Evolutionary conservation across 2,329 filamentous ascomycete genomes (phyloP).

Genomic region (Chaetomiaceae sp.): DNA sequence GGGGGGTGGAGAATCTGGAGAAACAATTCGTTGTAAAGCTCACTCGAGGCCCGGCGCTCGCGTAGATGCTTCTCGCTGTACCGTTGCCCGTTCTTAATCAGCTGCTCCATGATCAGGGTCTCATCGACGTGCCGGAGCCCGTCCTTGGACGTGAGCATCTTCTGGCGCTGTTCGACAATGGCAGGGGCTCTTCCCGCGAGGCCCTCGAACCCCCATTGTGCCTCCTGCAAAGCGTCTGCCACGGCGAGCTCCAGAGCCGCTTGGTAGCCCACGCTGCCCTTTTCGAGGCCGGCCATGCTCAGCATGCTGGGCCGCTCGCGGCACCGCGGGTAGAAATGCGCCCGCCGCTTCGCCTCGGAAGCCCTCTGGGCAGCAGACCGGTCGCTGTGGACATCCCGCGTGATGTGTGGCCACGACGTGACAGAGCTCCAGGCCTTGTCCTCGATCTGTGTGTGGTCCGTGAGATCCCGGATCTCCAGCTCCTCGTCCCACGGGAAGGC

Average conservation of each 20-base stretch:
- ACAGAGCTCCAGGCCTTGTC: conserved; percentile 57
- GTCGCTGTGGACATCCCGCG: conserved; percentile 40
- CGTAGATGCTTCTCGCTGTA: conserved; percentile 49
- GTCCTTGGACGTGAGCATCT: conserved; percentile 47
- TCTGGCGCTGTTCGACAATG: conserved; percentile 53
- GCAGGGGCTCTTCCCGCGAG: conserved; percentile 48
- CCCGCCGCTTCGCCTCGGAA: conserved; percentile 40
- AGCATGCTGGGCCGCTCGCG: conserved; percentile 64
- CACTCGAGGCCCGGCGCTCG: conserved; percentile 44
- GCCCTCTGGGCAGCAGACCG: conserved; percentile 39
- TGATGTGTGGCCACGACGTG: conserved; percentile 59
- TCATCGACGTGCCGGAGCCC: conserved; percentile 53
- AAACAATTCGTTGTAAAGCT: conserved; percentile 59
- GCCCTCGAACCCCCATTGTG: conserved; percentile 54
- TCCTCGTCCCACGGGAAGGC: conserved; percentile 63
- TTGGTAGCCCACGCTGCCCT: conserved; percentile 63
- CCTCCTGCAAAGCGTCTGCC: conserved; percentile 58
- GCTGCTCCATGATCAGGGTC: conserved; percentile 50
- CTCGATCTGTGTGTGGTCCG: conserved; percentile 58
- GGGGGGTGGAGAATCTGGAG: conserved; percentile 53
- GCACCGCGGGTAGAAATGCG: conserved; percentile 54
- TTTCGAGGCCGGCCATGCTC: conserved; percentile 64
- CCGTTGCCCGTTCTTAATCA: conserved; percentile 49
- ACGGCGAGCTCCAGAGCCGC: conserved; percentile 61
- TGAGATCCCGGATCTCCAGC: conserved; percentile 55